These are phyloP conservation scores for Brassica napus DNA, from an alignment of 345 rosid genomes.

Conservation along the genomic window DNA sequence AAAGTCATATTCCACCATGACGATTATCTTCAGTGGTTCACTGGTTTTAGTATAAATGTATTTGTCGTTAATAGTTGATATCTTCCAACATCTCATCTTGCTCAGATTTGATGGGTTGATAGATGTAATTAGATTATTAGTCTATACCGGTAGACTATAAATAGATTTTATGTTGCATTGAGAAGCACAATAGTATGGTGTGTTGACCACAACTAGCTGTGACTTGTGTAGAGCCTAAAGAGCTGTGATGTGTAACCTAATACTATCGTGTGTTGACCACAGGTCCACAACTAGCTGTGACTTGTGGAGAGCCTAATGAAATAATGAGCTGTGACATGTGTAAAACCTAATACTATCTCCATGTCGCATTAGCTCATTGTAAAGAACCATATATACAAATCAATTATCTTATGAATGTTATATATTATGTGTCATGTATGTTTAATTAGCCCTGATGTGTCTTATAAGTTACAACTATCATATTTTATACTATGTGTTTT, in stretches of 20 bases:
- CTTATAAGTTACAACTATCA: background rate
- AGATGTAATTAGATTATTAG: background rate
- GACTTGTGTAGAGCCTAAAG: background rate
- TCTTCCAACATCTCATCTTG: background rate
- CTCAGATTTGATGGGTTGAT: background rate
- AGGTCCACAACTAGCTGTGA: too few species aligned
- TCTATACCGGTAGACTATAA: background rate
- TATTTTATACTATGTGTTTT: background rate
- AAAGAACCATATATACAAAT: background rate
- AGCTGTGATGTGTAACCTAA: too few species aligned
- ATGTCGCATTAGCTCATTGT: background rate
- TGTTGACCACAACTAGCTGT: background rate
- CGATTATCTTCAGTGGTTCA: background rate
- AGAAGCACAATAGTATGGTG: conserved; percentile 1
- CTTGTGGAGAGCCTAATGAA: too few species aligned
- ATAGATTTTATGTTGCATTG: background rate
- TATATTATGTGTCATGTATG: background rate
- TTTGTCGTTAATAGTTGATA: background rate
- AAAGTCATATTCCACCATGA: background rate
- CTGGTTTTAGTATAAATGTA: background rate
- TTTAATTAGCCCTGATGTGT: background rate
- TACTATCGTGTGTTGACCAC: too few species aligned
- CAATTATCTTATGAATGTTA: background rate
- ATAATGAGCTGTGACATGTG: too few species aligned
- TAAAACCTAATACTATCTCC: background rate